Evolutionary conservation across 306 rosid genomes (phyloP).

Genomic region (Dryas octopetala): DNA sequence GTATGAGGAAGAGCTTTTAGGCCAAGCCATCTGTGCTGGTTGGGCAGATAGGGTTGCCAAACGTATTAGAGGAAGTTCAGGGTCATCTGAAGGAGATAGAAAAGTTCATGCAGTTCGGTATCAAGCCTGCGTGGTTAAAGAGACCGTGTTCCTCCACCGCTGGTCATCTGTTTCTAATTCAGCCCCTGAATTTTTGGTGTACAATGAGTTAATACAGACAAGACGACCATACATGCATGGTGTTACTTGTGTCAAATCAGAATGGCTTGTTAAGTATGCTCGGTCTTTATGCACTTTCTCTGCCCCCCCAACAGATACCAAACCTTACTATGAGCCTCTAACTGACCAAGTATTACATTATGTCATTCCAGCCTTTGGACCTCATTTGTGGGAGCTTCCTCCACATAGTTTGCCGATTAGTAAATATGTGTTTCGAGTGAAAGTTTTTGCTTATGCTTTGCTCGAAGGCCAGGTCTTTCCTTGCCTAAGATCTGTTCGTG

Average conservation of each 20-base stretch:
- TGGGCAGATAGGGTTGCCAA: conserved; percentile 97
- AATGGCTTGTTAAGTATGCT: conserved; percentile 87
- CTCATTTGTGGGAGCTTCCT: conserved; percentile 81
- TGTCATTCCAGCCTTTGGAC: conserved; percentile 68
- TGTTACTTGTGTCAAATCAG: conserved; percentile 67
- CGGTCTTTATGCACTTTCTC: conserved; percentile 67
- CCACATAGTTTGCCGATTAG: conserved; percentile 48
- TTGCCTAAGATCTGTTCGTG: conserved; percentile 54
- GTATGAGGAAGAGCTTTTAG: conserved; percentile 70
- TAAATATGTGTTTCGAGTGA: conserved; percentile 36
- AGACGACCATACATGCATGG: conserved; percentile 92
- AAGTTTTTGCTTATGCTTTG: conserved; percentile 72
- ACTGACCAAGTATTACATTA: conserved; percentile 62
- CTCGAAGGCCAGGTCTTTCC: conserved; percentile 87
- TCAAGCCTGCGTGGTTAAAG: conserved; percentile 69
- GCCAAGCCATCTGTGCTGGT: conserved; percentile 95
- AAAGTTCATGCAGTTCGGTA: conserved; percentile 50
- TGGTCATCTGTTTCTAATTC: conserved; percentile 63
- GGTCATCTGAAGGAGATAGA: conserved; percentile 41
- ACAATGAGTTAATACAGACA: conserved; percentile 69
- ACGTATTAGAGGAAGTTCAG: conserved; percentile 54
- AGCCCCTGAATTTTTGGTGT: conserved; percentile 83
- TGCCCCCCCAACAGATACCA: conserved; percentile 54
- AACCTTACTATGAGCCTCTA: conserved; percentile 64
- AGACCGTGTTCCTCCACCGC: conserved; percentile 66